Percentiles rank a stretch among this genome's conserved stretches.
phyloP scores from a whole-genome alignment of 2,329 filamentous ascomycete species.

The Cadophora sp. region DNA sequence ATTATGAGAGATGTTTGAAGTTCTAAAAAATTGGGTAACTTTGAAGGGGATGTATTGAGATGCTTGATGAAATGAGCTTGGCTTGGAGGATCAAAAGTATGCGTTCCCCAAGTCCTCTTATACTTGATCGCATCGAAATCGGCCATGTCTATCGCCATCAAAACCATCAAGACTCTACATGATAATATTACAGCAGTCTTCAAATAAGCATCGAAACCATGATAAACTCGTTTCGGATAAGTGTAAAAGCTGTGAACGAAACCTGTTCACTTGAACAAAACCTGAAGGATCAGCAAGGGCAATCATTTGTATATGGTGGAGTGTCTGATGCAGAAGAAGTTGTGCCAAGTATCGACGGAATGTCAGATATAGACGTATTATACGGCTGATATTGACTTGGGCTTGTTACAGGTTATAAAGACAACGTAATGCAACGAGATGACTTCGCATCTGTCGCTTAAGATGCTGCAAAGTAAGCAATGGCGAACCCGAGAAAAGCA shows the following conservation, averaged over 20 bases:
- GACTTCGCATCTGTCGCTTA: neutral
- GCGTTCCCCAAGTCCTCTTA: neutral
- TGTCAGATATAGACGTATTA: slow-evolving; percentile 3
- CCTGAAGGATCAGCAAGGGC: slow-evolving; percentile 12
- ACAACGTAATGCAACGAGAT: neutral
- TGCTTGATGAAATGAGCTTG: neutral
- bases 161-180: slow-evolving; percentile 1
- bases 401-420: slow-evolving; percentile 3
- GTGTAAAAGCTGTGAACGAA: slow-evolving; percentile 4
- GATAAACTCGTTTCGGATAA: slow-evolving; percentile 9
- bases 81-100: neutral
- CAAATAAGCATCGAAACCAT: neutral
- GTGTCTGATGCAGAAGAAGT: neutral
- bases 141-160: neutral
- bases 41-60: neutral
- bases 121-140: neutral
- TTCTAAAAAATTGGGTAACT: neutral
- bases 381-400: slow-evolving; percentile 15
- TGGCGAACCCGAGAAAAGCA: too few species aligned
- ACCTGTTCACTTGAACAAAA: slow-evolving; percentile 9
- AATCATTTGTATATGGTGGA: neutral
- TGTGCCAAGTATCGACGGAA: neutral
- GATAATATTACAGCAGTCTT: neutral
- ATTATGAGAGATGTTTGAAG: neutral
- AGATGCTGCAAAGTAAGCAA: neutral